These are phyloP conservation scores for Baudoinia panamericana DNA, from an alignment of 495 filamentous ascomycete species.

Conservation along the genomic window DNA sequence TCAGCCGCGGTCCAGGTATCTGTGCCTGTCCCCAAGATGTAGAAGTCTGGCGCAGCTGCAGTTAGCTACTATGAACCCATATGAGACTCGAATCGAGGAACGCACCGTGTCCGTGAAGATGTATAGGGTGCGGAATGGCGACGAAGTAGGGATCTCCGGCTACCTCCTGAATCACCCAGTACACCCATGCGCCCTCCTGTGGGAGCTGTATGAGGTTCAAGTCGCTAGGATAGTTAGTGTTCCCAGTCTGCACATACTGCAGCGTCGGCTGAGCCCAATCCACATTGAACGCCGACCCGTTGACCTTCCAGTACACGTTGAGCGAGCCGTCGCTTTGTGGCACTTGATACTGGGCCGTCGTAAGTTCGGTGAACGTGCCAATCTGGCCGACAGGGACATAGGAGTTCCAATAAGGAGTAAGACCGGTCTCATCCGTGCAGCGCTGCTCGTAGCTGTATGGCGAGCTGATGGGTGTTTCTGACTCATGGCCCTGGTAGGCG, in stretches of 20 bases:
- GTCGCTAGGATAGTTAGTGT: slow-evolving; percentile 23
- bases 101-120: slow-evolving; percentile 23
- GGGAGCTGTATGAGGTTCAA: slow-evolving; percentile 29
- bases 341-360: slow-evolving; percentile 14
- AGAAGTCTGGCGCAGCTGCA: slow-evolving; percentile 29
- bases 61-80: too few species aligned
- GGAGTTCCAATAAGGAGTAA: slow-evolving; percentile 15
- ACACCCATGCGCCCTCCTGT: slow-evolving; percentile 26
- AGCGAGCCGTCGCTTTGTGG: slow-evolving; percentile 25
- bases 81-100: too few species aligned
- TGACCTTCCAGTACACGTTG: slow-evolving; percentile 29
- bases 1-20: slow-evolving; percentile 14
- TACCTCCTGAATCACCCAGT: slow-evolving; percentile 28
- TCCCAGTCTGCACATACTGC: slow-evolving; percentile 24
- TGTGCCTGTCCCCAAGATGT: slow-evolving; percentile 22
- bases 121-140: slow-evolving; percentile 26
- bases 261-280: slow-evolving; percentile 30
- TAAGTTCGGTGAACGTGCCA: slow-evolving; percentile 23
- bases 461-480: slow-evolving; percentile 15
- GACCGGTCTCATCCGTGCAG: slow-evolving; percentile 5
- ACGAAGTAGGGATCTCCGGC: slow-evolving; percentile 8
- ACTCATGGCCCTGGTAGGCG: slow-evolving; percentile 22
- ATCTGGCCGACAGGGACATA: slow-evolving; percentile 20
- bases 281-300: slow-evolving; percentile 27
- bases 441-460: slow-evolving; percentile 14